Base-by-base conservation (phyloP, 352 stramenopile genomes). In the Blastocystis sp. region DNA sequence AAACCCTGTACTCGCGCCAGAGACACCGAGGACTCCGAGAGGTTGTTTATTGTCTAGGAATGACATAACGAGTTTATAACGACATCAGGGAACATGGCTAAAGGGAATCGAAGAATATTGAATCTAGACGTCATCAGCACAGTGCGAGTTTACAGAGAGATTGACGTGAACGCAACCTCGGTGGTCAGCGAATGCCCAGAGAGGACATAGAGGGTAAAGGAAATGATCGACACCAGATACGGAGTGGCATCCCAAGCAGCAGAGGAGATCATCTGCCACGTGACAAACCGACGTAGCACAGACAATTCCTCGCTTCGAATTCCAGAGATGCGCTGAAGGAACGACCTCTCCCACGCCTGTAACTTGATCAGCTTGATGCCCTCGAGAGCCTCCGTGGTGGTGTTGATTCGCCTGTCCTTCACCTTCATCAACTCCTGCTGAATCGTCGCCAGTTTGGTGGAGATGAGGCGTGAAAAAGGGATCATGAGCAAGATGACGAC, bases 361-460 rank as follows among this genome's bases (percentile, higher is more conserved):
- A 95, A 91, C 75, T 95, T 95, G 62, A 95, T 92, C n/a, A 95
- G 91, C 41, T 92, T 92, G 61, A 96, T 94, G 53, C 92, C 93
- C 69, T 94, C 92, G 4, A 96, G 91, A 13, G 92, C 90, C 82
- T 96, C 93, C 56, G 93, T 94, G 1, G 92, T 94, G 23, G 94
- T 88, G 45, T 95, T 94, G 39, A 96, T 92, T 43, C 93, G 92
- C 68, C 93, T 91, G 59, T 91, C 90, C 20, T 90, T 91, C 50
- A 90, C 47, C 6, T 64, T 59, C 87, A 91, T 90, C 34, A 87
- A 20, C n/a, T 70, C 56, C 8, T n/a, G 15, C 43, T 76, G 64
- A 43, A 76, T 41, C 7, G 64, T 54, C 15, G 34, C 64, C 20
- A 76, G 64, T 23, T 76, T 47, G 13, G 34, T 76, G 64, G 64